Conservation (phyloP, 2,329 filamentous ascomycete genomes). For the Colletotrichum costaricense region DNA sequence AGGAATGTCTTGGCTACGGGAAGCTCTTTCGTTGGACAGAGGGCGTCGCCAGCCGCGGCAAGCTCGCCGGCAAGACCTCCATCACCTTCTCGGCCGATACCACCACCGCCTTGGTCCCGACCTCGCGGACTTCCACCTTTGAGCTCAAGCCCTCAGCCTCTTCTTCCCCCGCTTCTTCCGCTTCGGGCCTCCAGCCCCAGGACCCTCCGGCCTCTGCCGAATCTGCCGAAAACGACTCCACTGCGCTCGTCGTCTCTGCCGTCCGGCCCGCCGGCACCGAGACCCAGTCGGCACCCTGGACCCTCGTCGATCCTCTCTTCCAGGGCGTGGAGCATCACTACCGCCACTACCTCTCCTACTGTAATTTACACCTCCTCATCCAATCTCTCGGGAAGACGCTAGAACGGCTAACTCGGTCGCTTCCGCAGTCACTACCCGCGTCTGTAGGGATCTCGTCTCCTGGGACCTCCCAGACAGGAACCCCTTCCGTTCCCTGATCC, state of each 20-base stretch:
- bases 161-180: not conserved
- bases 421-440: slow-evolving; percentile 58
- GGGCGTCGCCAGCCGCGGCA: slow-evolving; percentile 56
- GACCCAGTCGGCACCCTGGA: slow-evolving; percentile 46
- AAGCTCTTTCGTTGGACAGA: slow-evolving; percentile 65
- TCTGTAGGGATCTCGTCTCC: slow-evolving; percentile 65
- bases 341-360: slow-evolving; percentile 55
- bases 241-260: slow-evolving; percentile 39
- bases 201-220: not conserved
- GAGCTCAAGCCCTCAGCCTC: not conserved
- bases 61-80: slow-evolving; percentile 53
- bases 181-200: not conserved
- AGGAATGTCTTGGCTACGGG: slow-evolving; percentile 65
- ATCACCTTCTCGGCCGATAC: slow-evolving; percentile 41
- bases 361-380: slow-evolving; percentile 42
- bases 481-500: slow-evolving; percentile 58
- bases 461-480: slow-evolving; percentile 56
- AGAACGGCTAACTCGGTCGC: slow-evolving; percentile 18
- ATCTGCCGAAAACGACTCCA: not conserved
- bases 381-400: slow-evolving; percentile 13
- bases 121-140: not conserved
- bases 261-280: slow-evolving; percentile 34
- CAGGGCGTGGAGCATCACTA: slow-evolving; percentile 65
- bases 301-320: slow-evolving; percentile 55
- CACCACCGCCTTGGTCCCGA: not conserved